These are phyloP conservation scores for Stemphylium vesicarium DNA, from an alignment of 2,329 filamentous ascomycete species.

Conservation along the genomic window DNA sequence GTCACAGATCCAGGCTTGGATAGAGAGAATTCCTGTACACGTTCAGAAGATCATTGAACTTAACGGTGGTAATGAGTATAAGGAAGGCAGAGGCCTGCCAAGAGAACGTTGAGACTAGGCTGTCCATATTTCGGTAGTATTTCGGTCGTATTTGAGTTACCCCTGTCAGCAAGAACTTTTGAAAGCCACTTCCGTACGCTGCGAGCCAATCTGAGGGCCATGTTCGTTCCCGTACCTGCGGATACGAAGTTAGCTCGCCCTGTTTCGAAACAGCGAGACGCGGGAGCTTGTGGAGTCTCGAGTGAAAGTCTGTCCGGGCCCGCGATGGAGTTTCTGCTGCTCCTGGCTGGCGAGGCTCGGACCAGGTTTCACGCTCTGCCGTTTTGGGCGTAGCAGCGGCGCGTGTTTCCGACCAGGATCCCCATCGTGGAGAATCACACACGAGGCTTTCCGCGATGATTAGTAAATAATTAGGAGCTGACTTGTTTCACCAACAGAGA, in stretches of 20 bases:
- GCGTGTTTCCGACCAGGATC: constrained; percentile 25
- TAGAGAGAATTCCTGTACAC: too few species aligned
- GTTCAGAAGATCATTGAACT: constrained; percentile 20
- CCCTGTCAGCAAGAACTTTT: too few species aligned
- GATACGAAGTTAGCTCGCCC: constrained; percentile 13
- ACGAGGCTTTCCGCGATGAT: constrained; percentile 8
- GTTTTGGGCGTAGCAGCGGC: constrained; percentile 22
- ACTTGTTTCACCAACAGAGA: constrained; percentile 17
- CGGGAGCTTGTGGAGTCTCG: constrained; percentile 23
- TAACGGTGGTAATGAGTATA: constrained; percentile 19
- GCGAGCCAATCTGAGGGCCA: constrained; percentile 33
- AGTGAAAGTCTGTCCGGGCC: constrained; percentile 15
- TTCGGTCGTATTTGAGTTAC: background rate
- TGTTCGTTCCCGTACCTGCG: constrained; percentile 15
- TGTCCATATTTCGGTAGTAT: background rate
- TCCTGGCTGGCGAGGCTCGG: constrained; percentile 22
- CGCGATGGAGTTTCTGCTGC: constrained; percentile 23
- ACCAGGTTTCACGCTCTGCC: constrained; percentile 34
- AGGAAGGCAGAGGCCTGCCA: constrained; percentile 4
- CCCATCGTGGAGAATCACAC: constrained; percentile 9
- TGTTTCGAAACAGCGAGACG: constrained; percentile 40
- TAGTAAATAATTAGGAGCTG: constrained; percentile 9
- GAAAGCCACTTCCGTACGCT: background rate
- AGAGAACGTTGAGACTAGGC: background rate
- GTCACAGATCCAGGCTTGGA: too few species aligned